Evolutionary conservation across 2,329 filamentous ascomycete species (phyloP), one percentile per base, ranked within the genome.

Genomic region (Colletotrichum liriopes): DNA sequence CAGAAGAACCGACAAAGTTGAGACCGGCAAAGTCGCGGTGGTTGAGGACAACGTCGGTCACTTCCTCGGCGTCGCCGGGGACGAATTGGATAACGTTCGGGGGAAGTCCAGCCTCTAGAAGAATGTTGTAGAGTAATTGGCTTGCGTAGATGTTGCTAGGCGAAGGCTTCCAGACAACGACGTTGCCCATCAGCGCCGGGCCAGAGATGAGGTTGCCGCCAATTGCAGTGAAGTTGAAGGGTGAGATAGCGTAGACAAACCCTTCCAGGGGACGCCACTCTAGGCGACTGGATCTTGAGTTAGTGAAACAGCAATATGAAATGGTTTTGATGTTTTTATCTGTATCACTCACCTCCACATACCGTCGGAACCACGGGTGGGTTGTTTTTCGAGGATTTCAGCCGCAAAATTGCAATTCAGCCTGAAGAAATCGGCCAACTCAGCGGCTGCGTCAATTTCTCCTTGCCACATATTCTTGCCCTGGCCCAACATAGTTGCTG

Each of bases 381-480:
- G 96, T 84, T 98, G 96, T 80, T 94, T 91, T 45, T 90, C 89
- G 81, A 98, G 98, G 67, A 98, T 86, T 80, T 98, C 94, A 84
- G 98, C 93, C 35, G 96, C 96, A 79, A 96, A 98, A 81, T 95
- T 91, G 65, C 98, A 95, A 80, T 96, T 96, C 87, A 98, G 97
- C 80, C 94, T 91, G 81, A 98, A 86, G 84, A 98, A 98, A 82
- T 98, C 96, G 77, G 91, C 93, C 77, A 97, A 85, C 87, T 98
- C 96, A 8, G 96, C 96, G 23, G 96, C 96, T 47, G 95, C 90
- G 82, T 98, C 96, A 75, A 98, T 98, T 88, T 98, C 96, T n/a
- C 96, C 96, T 84, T 98, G 96, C 95, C 95, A 98, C 60, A 94
- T 94, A 82, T 98, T 98, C 90, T 98, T 98, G 78, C 96, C 96